Evolutionary conservation across 352 stramenopile species (phyloP), one percentile per base, ranked within the genome.

Genomic region (Globisporangium barbulae): DNA sequence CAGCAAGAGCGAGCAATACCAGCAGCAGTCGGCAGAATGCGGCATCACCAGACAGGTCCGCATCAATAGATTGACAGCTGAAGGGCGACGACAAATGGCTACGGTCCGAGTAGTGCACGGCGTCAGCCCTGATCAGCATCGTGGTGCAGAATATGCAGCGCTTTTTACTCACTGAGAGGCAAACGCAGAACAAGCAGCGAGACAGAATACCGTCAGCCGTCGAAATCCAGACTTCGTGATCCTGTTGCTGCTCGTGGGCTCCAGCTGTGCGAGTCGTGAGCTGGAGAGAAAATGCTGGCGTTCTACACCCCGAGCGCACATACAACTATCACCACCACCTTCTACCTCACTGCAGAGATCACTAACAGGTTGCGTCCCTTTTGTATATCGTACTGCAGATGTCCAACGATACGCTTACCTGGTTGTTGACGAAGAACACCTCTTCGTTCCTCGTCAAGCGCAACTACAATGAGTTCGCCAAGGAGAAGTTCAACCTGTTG

Each of bases 361-460:
- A 54, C 37, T 53, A 56, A 68, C 28, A 39, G 3, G 33, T 57
- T 0, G 15, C 33, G 3, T 30, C 25, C 3, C 13, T 53, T 41
- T n/a, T 67, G 3, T 57, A 10, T 41, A 0, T 45, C 9, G 7
- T 19, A n/a, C 31, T 45, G 52, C 64, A 93, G 84, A 95, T 95
- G 86, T 92, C 83, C 66, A 91, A 72, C 78, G 92, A 98, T 91
- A 93, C 93, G 63, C 92, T 99, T 65, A 94, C 96, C 64, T 99
- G 97, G 97, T 88, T 98, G 80, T 73, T 98, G 68, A 96, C 97
- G 71, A 97, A 97, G 83, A 96, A 97, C 68, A 98, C 97, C 70
- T 98, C 86, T 74, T 97, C 81, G 67, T 99, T 99, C 82, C 81
- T 99, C 52, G 89, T 97, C 70, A 99, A 98, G 88, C 83, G 90